Conservation (phyloP, 345 rosid species). For the Eucalyptus rudis region DNA sequence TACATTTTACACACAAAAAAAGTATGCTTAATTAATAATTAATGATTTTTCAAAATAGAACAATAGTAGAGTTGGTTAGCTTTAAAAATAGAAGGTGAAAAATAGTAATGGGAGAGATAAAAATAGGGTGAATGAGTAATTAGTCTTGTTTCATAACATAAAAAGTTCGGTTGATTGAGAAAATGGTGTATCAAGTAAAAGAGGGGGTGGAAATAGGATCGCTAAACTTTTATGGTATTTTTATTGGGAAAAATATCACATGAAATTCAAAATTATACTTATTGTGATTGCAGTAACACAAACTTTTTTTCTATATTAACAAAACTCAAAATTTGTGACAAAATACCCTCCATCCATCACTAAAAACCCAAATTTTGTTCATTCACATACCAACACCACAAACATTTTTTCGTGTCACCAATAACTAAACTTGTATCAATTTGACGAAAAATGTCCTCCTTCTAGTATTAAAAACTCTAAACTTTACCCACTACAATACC, state of each 20-base stretch:
- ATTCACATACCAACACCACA: not conserved
- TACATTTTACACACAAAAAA: too few relatives aligned
- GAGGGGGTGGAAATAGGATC: too few relatives aligned
- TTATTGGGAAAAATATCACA: too few relatives aligned
- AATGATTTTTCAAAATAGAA: too few relatives aligned
- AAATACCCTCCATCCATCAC: not conserved
- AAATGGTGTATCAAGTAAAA: too few relatives aligned
- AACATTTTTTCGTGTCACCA: not conserved
- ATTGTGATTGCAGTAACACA: not conserved
- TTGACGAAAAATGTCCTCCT: not conserved
- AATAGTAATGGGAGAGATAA: too few relatives aligned
- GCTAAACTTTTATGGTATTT: not conserved
- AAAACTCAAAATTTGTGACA: not conserved
- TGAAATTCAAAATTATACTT: not conserved
- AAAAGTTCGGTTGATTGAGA: too few relatives aligned
- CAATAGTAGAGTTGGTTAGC: too few relatives aligned
- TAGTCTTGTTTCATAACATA: too few relatives aligned
- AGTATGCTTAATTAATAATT: too few relatives aligned
- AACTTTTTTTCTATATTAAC: not conserved
- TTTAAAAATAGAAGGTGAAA: too few relatives aligned
- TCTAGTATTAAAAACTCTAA: not conserved
- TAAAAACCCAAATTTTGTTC: not conserved
- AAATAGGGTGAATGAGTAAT: too few relatives aligned
- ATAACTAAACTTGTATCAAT: not conserved
- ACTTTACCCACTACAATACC: not conserved